Evolutionary conservation across 805 yeast species (phyloP).

Genomic region (Zygotorulaspora chibaensis): DNA sequence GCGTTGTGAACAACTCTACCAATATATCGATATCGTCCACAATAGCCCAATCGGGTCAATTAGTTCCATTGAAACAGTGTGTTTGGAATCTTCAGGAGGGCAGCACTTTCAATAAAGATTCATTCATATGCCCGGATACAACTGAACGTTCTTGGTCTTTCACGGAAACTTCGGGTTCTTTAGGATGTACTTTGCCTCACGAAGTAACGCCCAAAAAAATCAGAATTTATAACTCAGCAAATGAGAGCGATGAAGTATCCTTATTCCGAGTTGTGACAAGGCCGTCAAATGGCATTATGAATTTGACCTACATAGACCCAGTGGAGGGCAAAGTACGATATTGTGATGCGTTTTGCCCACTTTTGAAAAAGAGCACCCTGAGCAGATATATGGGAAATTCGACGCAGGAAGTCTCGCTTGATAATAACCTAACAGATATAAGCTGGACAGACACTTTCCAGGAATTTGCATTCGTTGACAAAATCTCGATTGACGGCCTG

Average conservation of each 20-base stretch:
- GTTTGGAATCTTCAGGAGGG: slow-evolving; percentile 45
- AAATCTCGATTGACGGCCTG: slow-evolving; percentile 54
- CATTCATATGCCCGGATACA: slow-evolving; percentile 55
- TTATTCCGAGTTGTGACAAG: slow-evolving; percentile 67
- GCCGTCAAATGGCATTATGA: slow-evolving; percentile 89
- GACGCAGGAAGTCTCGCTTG: slow-evolving; percentile 20
- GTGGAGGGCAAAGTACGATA: slow-evolving; percentile 46
- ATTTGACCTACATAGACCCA: slow-evolving; percentile 80
- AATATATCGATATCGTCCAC: slow-evolving; percentile 37
- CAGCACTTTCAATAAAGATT: slow-evolving; percentile 28
- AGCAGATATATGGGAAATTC: slow-evolving; percentile 16
- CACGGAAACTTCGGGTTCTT: slow-evolving; percentile 51
- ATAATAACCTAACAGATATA: slow-evolving; percentile 37
- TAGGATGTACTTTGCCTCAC: slow-evolving; percentile 58
- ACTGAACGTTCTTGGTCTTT: slow-evolving; percentile 50
- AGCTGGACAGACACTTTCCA: slow-evolving; percentile 49
- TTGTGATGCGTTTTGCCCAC: slow-evolving; percentile 92
- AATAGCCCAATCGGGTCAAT: slow-evolving; percentile 51
- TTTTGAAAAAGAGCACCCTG: slow-evolving; percentile 43
- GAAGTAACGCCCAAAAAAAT: slow-evolving; percentile 64
- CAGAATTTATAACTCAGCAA: slow-evolving; percentile 60
- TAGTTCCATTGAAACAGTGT: slow-evolving; percentile 56
- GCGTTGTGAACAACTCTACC: slow-evolving; percentile 20
- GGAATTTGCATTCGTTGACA: slow-evolving; percentile 77
- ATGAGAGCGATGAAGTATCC: slow-evolving; percentile 44